Conservation (phyloP, 768 basidiomycete genomes). For the Boletus patriciae region DNA sequence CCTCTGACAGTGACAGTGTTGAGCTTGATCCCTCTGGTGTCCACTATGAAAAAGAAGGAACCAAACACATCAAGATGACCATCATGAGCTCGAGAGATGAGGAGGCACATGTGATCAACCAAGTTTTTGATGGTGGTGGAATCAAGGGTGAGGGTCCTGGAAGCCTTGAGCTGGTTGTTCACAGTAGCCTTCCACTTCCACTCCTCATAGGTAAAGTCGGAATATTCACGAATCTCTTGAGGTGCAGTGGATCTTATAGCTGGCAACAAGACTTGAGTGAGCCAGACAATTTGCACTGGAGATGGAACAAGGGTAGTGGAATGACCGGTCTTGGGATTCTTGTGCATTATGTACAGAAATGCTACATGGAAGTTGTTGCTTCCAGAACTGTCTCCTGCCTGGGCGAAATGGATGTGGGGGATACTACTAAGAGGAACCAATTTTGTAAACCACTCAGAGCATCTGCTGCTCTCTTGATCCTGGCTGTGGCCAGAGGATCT, state of each 20-base stretch:
- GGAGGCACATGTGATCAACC: not conserved
- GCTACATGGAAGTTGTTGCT: constrained; percentile 3
- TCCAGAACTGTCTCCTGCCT: constrained; percentile 1
- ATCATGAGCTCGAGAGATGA: not conserved
- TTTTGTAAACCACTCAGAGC: constrained; percentile 6
- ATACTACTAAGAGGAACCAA: not conserved
- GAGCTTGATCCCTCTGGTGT: constrained; percentile 15
- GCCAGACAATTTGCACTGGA: not conserved
- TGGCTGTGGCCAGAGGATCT: constrained; percentile 1
- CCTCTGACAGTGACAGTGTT: constrained; percentile 4
- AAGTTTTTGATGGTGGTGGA: not conserved
- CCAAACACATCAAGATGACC: constrained; percentile 2
- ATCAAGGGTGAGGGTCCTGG: constrained; percentile 5
- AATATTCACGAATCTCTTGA: constrained; percentile 5
- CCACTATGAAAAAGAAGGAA: constrained; percentile 17
- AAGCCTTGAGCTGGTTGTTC: constrained; percentile 3
- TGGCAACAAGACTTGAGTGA: constrained; percentile 5
- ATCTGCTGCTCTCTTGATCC: not conserved
- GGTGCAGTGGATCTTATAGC: constrained; percentile 4
- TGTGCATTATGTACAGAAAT: constrained; percentile 8
- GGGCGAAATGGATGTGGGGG: not conserved
- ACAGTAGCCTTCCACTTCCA: constrained; percentile 13
- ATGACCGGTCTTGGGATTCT: not conserved
- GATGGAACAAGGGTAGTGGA: not conserved
- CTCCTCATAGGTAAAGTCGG: constrained; percentile 6